Evolutionary conservation across 1,284 basidiomycete species (phyloP).

Genomic region (Volvariella surrecta): DNA sequence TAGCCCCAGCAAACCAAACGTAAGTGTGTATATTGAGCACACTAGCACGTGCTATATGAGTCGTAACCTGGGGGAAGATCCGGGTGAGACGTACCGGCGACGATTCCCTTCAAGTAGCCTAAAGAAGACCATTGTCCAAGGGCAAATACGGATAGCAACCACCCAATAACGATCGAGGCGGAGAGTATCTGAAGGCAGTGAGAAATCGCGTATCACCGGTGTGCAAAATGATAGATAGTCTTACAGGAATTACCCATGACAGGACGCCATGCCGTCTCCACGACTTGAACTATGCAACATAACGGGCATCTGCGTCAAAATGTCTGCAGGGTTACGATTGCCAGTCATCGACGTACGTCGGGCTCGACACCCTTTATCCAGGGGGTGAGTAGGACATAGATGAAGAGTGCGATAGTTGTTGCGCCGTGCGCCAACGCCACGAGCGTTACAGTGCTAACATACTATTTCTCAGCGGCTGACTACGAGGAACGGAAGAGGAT

Average conservation of each 20-base stretch:
- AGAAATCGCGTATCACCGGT: conserved; percentile 1
- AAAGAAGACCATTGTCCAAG: conserved; percentile 56
- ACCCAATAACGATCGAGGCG: conserved; percentile 58
- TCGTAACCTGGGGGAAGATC: too few species aligned
- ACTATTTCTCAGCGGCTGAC: neutral
- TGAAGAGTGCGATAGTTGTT: conserved; percentile 56
- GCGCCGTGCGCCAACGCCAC: conserved; percentile 42
- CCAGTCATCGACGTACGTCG: conserved; percentile 55
- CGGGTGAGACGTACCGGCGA: conserved; percentile 46
- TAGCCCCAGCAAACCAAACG: conserved; percentile 62
- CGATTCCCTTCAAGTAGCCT: conserved; percentile 51
- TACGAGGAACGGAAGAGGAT: conserved; percentile 1
- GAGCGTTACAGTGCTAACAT: conserved; percentile 38
- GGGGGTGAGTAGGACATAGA: conserved; percentile 60
- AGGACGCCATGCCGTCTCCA: conserved; percentile 56
- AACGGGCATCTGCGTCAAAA: conserved; percentile 5
- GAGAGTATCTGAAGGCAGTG: conserved; percentile 38
- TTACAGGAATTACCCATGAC: conserved; percentile 48
- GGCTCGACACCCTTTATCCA: conserved; percentile 56
- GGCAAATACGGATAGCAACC: conserved; percentile 51
- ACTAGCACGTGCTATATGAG: conserved; percentile 37
- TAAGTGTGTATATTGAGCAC: conserved; percentile 56
- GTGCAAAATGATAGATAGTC: conserved; percentile 8
- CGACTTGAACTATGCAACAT: conserved; percentile 43
- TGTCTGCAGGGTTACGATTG: neutral